These are phyloP conservation scores for Euphorbia lathyris DNA, from an alignment of 345 rosid genomes.

Conservation along the genomic window DNA sequence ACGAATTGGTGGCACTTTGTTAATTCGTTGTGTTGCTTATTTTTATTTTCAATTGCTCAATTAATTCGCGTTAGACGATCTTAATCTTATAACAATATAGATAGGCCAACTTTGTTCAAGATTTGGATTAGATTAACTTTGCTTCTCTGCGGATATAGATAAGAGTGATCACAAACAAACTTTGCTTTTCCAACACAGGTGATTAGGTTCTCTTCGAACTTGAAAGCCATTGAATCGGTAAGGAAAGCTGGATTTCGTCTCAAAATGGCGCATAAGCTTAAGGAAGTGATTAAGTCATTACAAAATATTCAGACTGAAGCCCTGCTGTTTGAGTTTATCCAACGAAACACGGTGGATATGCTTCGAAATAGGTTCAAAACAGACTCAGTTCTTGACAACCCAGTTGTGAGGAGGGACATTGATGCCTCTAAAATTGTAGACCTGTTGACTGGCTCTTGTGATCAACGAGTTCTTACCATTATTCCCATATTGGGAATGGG, in stretches of 20 bases:
- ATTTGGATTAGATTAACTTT: too few relatives aligned
- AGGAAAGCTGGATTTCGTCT: background rate
- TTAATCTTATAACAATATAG: too few relatives aligned
- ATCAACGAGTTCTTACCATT: background rate
- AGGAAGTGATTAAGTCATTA: background rate
- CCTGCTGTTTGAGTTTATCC: background rate
- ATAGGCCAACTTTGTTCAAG: too few relatives aligned
- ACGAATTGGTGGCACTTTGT: too few relatives aligned
- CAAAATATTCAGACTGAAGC: background rate
- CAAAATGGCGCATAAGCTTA: background rate
- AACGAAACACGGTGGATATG: background rate
- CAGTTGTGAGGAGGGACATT: background rate
- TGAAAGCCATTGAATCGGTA: background rate
- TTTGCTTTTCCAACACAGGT: too few relatives aligned
- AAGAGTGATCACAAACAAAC: too few relatives aligned
- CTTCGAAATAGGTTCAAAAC: background rate
- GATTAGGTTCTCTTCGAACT: background rate
- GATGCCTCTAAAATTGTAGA: slow-evolving; percentile 3
- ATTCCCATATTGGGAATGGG: slow-evolving; percentile 24
- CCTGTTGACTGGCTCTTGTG: slow-evolving; percentile 5
- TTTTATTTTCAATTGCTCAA: too few relatives aligned
- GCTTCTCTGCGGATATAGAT: too few relatives aligned
- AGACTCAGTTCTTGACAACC: background rate
- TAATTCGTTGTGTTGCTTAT: too few relatives aligned
- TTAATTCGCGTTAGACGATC: too few relatives aligned